Percentiles rank a stretch among this genome's conserved stretches.
phyloP scores from a whole-genome alignment of 305 asterid genomes.

The Fraxinus floribunda region DNA sequence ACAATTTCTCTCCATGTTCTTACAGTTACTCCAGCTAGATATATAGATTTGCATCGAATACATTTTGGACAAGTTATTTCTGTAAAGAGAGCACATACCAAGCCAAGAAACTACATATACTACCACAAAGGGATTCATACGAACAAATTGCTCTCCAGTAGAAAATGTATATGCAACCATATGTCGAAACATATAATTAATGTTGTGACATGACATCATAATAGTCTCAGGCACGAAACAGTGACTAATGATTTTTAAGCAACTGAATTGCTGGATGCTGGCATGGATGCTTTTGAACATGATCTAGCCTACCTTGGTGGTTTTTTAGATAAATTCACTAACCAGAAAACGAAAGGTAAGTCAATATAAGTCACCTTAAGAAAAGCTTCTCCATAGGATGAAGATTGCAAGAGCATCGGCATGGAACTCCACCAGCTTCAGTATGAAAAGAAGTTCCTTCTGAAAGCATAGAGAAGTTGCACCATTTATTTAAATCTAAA shows the following conservation, averaged over 20 bases:
- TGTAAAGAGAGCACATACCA: background rate
- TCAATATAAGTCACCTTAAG: conserved; percentile 33
- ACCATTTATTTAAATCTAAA: conserved; percentile 28
- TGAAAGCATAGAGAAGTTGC: conserved; percentile 30
- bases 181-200: background rate
- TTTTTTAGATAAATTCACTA: background rate
- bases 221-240: conserved; percentile 5
- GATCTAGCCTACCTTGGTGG: conserved; percentile 12
- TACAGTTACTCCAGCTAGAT: background rate
- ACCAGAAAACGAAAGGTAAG: conserved; percentile 13
- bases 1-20: background rate
- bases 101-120: background rate
- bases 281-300: conserved; percentile 1
- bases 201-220: background rate
- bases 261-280: conserved; percentile 2
- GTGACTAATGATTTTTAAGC: background rate
- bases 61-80: background rate
- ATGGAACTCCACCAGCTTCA: conserved; percentile 24
- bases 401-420: conserved; percentile 21
- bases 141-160: background rate
- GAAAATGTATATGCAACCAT: background rate
- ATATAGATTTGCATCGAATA: background rate
- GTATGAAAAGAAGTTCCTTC: conserved; percentile 34
- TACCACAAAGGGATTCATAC: background rate
- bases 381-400: conserved; percentile 34